Conservation (phyloP, 768 basidiomycete genomes). For the Boletus rufocinnamomeus region DNA sequence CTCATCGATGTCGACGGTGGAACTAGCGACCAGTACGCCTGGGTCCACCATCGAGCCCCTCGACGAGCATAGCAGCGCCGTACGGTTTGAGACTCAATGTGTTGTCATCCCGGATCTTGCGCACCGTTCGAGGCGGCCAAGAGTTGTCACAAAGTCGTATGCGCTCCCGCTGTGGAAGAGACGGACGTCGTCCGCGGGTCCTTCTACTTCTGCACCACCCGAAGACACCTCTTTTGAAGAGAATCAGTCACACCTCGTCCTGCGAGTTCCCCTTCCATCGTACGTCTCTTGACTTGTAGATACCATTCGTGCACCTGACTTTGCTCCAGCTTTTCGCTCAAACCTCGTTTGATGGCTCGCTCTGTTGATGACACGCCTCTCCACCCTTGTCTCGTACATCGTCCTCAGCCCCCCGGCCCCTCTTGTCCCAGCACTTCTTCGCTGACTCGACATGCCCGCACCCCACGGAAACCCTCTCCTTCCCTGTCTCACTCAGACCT, state of each 20-base stretch:
- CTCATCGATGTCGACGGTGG: conserved; percentile 17
- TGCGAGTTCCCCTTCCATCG: conserved; percentile 67
- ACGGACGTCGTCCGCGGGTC: conserved; percentile 16
- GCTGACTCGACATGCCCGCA: conserved; percentile 15
- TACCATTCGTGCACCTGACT: neutral
- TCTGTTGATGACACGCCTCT: conserved; percentile 39
- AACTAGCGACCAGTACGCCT: neutral
- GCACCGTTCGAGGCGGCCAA: conserved; percentile 45
- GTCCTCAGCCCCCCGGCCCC: conserved; percentile 31
- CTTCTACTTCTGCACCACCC: conserved; percentile 26
- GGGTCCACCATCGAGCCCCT: conserved; percentile 8
- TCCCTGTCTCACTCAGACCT: conserved; percentile 42
- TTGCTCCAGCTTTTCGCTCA: conserved; percentile 43
- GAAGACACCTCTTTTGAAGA: conserved; percentile 32
- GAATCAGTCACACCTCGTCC: conserved; percentile 45
- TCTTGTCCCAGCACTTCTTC: neutral
- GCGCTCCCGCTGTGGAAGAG: conserved; percentile 69
- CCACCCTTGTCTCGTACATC: conserved; percentile 58
- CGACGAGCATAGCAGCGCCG: conserved; percentile 36
- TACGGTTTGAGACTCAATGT: conserved; percentile 74
- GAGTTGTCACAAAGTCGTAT: conserved; percentile 64
- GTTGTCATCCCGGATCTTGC: conserved; percentile 67
- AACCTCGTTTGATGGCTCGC: conserved; percentile 44
- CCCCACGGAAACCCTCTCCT: conserved; percentile 25
- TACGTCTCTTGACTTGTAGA: conserved; percentile 32